phyloP scores from a whole-genome alignment of 345 rosid genomes.

The Leavenworthia alabamica region DNA sequence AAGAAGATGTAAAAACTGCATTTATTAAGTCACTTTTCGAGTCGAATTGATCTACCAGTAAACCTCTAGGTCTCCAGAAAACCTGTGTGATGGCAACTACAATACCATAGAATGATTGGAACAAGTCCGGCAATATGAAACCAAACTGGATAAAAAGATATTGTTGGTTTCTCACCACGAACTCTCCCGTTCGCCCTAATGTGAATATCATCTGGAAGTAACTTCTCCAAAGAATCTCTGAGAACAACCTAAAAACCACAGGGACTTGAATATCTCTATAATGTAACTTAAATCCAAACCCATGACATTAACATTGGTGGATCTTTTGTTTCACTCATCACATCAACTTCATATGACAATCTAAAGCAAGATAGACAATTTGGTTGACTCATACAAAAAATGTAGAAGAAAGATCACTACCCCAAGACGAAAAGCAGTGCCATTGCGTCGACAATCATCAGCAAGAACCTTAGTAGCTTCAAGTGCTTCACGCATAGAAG shows the following conservation, averaged over 20 bases:
- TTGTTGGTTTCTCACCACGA: constrained; percentile 62
- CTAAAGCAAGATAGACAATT: neutral
- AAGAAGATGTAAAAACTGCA: constrained; percentile 85
- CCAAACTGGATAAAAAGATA: neutral
- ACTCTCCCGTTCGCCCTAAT: constrained; percentile 77
- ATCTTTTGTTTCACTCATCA: neutral
- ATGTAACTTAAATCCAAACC: neutral
- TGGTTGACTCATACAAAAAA: neutral
- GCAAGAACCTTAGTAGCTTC: constrained; percentile 63
- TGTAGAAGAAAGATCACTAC: constrained; percentile 28
- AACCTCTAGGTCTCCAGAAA: constrained; percentile 82
- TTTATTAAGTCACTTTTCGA: constrained; percentile 84
- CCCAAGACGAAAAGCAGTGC: constrained; percentile 96
- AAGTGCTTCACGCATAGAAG: constrained; percentile 67
- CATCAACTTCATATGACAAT: neutral
- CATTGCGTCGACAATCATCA: constrained; percentile 68
- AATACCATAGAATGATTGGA: constrained; percentile 14
- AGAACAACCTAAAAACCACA: constrained; percentile 62
- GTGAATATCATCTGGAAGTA: constrained; percentile 81
- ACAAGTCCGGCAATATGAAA: neutral
- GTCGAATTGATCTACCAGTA: constrained; percentile 90
- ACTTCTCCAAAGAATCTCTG: constrained; percentile 54
- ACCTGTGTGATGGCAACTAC: constrained; percentile 97
- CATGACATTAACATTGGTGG: neutral
- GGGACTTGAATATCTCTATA: neutral